phyloP scores from a whole-genome alignment of 2,329 filamentous ascomycete genomes.

The Aschersonia sp. region DNA sequence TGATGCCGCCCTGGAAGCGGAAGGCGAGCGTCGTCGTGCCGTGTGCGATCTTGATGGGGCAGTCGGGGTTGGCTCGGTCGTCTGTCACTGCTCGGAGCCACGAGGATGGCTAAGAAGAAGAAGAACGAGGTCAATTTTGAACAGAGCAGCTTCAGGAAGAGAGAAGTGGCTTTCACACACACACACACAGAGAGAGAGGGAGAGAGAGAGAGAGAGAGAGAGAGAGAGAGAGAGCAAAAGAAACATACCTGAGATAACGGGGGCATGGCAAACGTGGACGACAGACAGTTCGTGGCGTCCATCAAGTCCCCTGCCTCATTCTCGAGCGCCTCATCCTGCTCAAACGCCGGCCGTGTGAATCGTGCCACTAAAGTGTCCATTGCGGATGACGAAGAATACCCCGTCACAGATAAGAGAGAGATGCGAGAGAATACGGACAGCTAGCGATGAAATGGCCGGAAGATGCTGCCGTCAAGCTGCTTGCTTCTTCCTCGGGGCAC shows the following conservation, averaged over 20 bases:
- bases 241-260: constrained; percentile 65
- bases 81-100: constrained; percentile 97
- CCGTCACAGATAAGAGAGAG: neutral
- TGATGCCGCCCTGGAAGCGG: constrained; percentile 95
- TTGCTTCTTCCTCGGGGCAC: no score
- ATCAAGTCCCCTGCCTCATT: constrained; percentile 62
- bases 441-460: neutral
- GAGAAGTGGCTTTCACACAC: no score
- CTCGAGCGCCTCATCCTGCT: constrained; percentile 55
- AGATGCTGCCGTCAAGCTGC: no score
- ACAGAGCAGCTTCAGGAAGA: no score
- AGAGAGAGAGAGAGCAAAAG: neutral
- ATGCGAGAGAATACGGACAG: neutral
- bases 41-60: constrained; percentile 98
- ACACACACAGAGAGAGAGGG: neutral
- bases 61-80: constrained; percentile 90
- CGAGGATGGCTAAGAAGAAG: constrained; percentile 53
- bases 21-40: constrained; percentile 96
- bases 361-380: constrained; percentile 93
- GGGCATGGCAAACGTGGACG: constrained; percentile 88
- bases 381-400: neutral
- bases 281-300: constrained; percentile 60
- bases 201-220: neutral
- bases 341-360: constrained; percentile 69
- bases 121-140: neutral